A percentile compares a stretch with the other conserved stretches of the same genome.
Conservation (phyloP, 331 rosid genomes). For the Stylosanthes scabra region DNA sequence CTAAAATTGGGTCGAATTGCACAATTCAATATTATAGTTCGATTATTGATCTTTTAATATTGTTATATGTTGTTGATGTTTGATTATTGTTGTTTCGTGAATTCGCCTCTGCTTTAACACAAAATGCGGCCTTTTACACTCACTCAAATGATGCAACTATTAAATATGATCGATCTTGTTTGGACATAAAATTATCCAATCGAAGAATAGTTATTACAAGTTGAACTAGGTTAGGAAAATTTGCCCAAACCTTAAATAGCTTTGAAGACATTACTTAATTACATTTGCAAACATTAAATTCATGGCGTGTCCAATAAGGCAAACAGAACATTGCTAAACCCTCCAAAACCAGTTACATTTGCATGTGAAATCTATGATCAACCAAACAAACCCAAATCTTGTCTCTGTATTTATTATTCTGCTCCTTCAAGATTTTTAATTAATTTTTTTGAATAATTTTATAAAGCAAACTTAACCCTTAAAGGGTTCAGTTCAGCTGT, state of each 20-base stretch:
- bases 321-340: neutral
- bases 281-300: neutral
- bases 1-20: constrained; percentile 41
- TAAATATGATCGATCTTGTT: no score
- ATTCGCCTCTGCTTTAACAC: constrained; percentile 50
- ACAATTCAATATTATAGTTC: constrained; percentile 26
- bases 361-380: no score
- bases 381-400: no score
- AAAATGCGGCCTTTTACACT: constrained; percentile 54
- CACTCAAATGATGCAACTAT: constrained; percentile 50
- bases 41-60: neutral
- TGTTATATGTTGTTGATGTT: neutral
- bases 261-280: neutral
- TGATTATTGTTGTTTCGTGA: constrained; percentile 38
- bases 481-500: neutral
- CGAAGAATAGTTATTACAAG: no score
- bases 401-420: no score
- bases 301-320: neutral
- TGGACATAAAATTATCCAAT: no score
- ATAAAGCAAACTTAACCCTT: neutral
- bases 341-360: neutral
- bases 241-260: neutral
- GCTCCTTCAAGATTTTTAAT: no score
- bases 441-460: no score
- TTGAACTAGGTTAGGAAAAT: neutral